Conservation (phyloP, 495 filamentous ascomycete genomes). For the Diplogelasinospora grovesii region DNA sequence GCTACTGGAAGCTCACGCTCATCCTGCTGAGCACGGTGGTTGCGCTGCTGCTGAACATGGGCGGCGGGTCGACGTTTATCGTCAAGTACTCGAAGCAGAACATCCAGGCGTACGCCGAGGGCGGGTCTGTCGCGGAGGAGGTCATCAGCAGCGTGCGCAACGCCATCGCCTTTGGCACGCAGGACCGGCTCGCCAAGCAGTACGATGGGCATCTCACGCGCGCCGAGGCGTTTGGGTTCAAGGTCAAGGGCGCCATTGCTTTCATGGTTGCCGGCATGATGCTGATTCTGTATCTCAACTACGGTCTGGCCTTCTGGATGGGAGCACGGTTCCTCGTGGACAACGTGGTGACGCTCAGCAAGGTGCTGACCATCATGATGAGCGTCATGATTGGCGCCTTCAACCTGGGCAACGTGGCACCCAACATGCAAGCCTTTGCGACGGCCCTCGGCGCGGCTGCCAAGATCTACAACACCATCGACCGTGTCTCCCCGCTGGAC, state of each 20-base stretch:
- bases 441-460: slow-evolving; percentile 73
- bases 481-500: slow-evolving; percentile 81
- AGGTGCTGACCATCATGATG: slow-evolving; percentile 75
- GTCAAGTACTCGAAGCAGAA: slow-evolving; percentile 72
- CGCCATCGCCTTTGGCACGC: slow-evolving; percentile 87
- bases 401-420: slow-evolving; percentile 80
- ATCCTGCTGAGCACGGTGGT: slow-evolving; percentile 74
- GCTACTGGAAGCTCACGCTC: slow-evolving; percentile 76
- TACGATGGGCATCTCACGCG: slow-evolving; percentile 68
- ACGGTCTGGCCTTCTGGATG: slow-evolving; percentile 93
- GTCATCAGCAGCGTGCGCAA: slow-evolving; percentile 91
- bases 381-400: slow-evolving; percentile 88
- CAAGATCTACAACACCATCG: slow-evolving; percentile 91
- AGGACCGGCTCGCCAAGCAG: slow-evolving; percentile 77
- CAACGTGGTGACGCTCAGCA: slow-evolving; percentile 49
- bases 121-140: slow-evolving; percentile 88
- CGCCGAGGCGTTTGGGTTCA: slow-evolving; percentile 73
- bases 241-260: slow-evolving; percentile 60
- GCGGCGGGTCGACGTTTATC: slow-evolving; percentile 62
- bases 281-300: slow-evolving; percentile 76
- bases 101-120: slow-evolving; percentile 69
- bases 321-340: slow-evolving; percentile 71
- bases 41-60: slow-evolving; percentile 69
- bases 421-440: slow-evolving; percentile 70
- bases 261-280: slow-evolving; percentile 81